phyloP scores from a whole-genome alignment of 306 rosid genomes.

The Trichosanthes truncata region DNA sequence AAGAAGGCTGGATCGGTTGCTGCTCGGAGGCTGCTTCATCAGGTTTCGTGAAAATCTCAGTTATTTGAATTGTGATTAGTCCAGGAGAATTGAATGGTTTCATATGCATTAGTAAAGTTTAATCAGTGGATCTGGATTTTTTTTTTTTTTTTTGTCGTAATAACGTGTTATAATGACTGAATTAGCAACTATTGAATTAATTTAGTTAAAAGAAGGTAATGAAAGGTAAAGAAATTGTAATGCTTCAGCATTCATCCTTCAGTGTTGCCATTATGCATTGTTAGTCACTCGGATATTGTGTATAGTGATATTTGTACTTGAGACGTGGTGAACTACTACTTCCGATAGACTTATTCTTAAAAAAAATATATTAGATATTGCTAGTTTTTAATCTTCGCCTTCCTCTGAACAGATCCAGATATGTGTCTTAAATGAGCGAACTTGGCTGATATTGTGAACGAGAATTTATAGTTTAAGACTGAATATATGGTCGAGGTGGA shows the following conservation, averaged over 20 bases:
- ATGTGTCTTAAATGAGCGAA: background rate
- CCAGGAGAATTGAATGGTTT: background rate
- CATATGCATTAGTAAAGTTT: background rate
- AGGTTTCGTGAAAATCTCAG: constrained; percentile 14
- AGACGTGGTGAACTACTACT: background rate
- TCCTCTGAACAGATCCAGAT: background rate
- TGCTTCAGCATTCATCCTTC: background rate
- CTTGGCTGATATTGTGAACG: background rate
- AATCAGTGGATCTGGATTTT: background rate
- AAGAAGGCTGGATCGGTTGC: constrained; percentile 22
- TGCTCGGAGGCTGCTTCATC: constrained; percentile 23
- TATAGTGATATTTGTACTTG: background rate
- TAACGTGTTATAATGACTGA: background rate
- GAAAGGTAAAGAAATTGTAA: background rate
- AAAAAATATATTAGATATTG: background rate
- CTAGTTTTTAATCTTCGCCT: background rate
- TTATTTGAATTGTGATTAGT: constrained; percentile 5
- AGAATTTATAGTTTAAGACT: background rate
- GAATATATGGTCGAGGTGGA: background rate
- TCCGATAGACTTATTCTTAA: background rate
- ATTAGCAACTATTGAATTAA: background rate
- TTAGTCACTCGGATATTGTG: background rate
- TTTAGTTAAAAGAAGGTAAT: background rate
- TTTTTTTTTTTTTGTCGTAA: background rate
- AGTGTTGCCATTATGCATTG: background rate